These are phyloP conservation scores for Pleurotus djamor DNA, from an alignment of 768 basidiomycete genomes.

Conservation along the genomic window DNA sequence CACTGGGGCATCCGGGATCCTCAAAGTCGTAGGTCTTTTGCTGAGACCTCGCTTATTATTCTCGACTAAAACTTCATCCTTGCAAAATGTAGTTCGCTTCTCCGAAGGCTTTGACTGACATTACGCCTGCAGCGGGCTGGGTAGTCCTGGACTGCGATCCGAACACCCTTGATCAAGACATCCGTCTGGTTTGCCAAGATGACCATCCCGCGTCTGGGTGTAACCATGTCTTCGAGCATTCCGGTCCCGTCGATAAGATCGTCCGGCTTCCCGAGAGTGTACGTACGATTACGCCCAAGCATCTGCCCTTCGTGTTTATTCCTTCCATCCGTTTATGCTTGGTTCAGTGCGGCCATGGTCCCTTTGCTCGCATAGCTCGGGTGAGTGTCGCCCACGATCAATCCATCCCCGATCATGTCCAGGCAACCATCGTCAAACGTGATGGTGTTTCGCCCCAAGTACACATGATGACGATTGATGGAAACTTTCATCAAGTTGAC, in stretches of 20 bases:
- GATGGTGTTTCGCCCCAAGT: slow-evolving; percentile 22
- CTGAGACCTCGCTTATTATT: not conserved
- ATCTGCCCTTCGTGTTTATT: not conserved
- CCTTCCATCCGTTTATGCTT: not conserved
- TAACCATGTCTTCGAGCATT: slow-evolving; percentile 31
- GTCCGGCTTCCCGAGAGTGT: slow-evolving; percentile 55
- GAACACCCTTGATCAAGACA: not conserved
- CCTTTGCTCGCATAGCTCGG: slow-evolving; percentile 26
- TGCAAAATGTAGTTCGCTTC: not conserved
- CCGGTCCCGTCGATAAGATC: slow-evolving; percentile 42
- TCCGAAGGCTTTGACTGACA: not conserved
- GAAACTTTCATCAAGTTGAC: slow-evolving; percentile 27
- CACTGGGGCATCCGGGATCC: not conserved
- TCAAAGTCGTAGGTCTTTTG: not conserved
- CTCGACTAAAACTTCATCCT: not conserved
- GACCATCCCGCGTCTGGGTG: slow-evolving; percentile 27
- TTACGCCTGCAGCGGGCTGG: slow-evolving; percentile 1
- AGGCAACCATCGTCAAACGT: slow-evolving; percentile 18
- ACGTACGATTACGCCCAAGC: slow-evolving; percentile 11
- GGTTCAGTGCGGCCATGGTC: slow-evolving; percentile 6
- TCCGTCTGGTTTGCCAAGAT: not conserved
- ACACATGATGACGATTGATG: slow-evolving; percentile 28
- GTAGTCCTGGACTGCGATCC: not conserved
- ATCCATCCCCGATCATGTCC: slow-evolving; percentile 23
- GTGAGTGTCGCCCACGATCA: slow-evolving; percentile 33